These are phyloP conservation scores for Amanita pseudoporphyria DNA, from an alignment of 768 basidiomycete species.

Conservation along the genomic window DNA sequence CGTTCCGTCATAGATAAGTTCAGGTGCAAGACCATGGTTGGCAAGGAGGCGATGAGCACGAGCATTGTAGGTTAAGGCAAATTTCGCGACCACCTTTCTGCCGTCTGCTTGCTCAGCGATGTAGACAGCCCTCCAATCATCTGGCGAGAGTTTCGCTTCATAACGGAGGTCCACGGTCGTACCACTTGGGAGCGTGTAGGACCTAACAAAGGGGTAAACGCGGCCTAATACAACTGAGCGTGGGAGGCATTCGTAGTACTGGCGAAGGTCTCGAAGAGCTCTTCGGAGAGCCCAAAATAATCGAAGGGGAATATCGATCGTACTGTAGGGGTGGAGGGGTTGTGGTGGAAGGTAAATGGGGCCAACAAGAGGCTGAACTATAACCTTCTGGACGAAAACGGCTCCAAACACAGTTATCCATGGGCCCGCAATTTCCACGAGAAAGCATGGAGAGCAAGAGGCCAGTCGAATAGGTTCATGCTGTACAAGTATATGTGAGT, in stretches of 20 bases:
- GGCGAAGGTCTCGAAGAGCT: constrained; percentile 6
- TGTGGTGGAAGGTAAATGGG: constrained; percentile 9
- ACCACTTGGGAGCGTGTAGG: neutral
- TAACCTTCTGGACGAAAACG: constrained; percentile 10
- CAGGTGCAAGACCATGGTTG: constrained; percentile 8
- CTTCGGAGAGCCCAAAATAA: constrained; percentile 6
- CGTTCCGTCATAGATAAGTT: constrained; percentile 7
- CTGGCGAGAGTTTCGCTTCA: neutral
- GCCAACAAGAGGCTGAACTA: constrained; percentile 11
- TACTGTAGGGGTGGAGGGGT: neutral
- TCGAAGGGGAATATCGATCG: constrained; percentile 3
- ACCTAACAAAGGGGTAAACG: constrained; percentile 3
- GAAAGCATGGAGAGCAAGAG: constrained; percentile 22
- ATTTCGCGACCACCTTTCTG: constrained; percentile 10
- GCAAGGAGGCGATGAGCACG: constrained; percentile 9
- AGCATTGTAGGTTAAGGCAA: constrained; percentile 8
- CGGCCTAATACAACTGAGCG: neutral
- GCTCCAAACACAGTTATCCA: constrained; percentile 12
- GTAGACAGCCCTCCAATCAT: constrained; percentile 2
- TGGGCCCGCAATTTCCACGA: constrained; percentile 12
- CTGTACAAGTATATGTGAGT: constrained; percentile 1
- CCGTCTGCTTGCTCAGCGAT: neutral
- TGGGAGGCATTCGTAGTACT: constrained; percentile 6
- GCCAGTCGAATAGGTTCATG: neutral
- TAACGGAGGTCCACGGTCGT: neutral